Percentiles rank a stretch among this genome's conserved stretches.
phyloP scores from a whole-genome alignment of 1,284 basidiomycete genomes.

The Xerocomus amazonicus region DNA sequence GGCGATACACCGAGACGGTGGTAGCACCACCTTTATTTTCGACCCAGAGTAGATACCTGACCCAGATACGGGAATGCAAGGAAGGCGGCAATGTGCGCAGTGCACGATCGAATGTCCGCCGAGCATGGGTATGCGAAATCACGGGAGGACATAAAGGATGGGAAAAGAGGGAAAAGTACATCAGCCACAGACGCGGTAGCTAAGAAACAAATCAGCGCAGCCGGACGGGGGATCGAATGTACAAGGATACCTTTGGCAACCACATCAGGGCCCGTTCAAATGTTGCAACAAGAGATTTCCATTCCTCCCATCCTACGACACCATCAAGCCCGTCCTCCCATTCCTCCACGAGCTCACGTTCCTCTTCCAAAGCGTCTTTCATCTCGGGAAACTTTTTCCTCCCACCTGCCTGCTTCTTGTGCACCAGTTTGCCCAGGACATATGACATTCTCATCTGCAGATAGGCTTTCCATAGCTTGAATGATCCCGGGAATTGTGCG shows the following conservation, averaged over 20 bases:
- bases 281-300: constrained; percentile 83
- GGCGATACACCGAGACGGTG: constrained; percentile 83
- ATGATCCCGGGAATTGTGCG: constrained; percentile 83
- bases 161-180: constrained; percentile 87
- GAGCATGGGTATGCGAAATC: constrained; percentile 86
- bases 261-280: constrained; percentile 95
- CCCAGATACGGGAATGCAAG: constrained; percentile 93
- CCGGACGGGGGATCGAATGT: constrained; percentile 4
- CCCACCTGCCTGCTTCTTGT: constrained; percentile 76
- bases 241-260: constrained; percentile 73
- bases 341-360: constrained; percentile 68
- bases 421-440: constrained; percentile 73
- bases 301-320: constrained; percentile 90
- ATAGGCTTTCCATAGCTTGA: constrained; percentile 96
- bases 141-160: constrained; percentile 87
- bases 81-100: constrained; percentile 92
- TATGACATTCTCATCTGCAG: constrained; percentile 80
- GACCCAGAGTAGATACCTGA: constrained; percentile 92
- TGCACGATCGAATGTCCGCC: constrained; percentile 92
- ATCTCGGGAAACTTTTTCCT: constrained; percentile 87
- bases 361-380: constrained; percentile 84
- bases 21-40: constrained; percentile 83
- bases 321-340: constrained; percentile 88
- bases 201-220: constrained; percentile 33
- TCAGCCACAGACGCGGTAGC: constrained; percentile 93